Base-by-base conservation (phyloP, 805 yeast species). In the Hanseniaspora jakobsenii region DNA sequence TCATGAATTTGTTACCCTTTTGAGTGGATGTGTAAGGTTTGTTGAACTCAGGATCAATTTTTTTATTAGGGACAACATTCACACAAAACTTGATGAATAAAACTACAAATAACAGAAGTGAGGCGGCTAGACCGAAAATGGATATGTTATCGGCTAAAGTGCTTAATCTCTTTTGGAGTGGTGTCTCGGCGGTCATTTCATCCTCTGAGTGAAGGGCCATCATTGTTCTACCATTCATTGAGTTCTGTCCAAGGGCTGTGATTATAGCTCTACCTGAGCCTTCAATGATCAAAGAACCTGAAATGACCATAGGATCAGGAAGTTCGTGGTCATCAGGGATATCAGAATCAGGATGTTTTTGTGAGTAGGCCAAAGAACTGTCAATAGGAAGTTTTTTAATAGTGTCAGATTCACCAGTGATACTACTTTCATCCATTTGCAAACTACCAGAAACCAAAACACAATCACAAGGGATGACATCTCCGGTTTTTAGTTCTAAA, bases 391-490 rank as follows among this genome's bases (percentile, higher is more conserved):
- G 50, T 59, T 91, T 91, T 48, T 68, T 72, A 49, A 91, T 73
- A 2, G 94, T 81, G 44, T 81, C 76, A 1, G 94, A 78, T 64
- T 91, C 99, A 53, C 99, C 99, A 3, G 97, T 89, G 28, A 89
- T 72, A 0, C 94, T 77, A 31, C 87, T 75, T 65, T 91, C 98
- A 59, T 91, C 98, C 59, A 89, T 80, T 53, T 84, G 89, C 49
- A 91, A 71, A 35, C 71, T 73, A 6, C 96, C 95, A 8, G 66
- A 59, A 9, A 86, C 65, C 48, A 89, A 60, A 4, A 91, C 66
- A 26, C 83, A 77, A 62, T 91, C 99, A 1, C 89, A 91, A 0
- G 97, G 94, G 1, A 89, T 66, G 45, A 91, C 77, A 55, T 91
- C 98, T 50, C 99, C 99, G 2, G 97, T 93, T 60, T 86, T 93